phyloP scores from a whole-genome alignment of 2,329 filamentous ascomycete genomes.

The Cladorrhinum sp. region DNA sequence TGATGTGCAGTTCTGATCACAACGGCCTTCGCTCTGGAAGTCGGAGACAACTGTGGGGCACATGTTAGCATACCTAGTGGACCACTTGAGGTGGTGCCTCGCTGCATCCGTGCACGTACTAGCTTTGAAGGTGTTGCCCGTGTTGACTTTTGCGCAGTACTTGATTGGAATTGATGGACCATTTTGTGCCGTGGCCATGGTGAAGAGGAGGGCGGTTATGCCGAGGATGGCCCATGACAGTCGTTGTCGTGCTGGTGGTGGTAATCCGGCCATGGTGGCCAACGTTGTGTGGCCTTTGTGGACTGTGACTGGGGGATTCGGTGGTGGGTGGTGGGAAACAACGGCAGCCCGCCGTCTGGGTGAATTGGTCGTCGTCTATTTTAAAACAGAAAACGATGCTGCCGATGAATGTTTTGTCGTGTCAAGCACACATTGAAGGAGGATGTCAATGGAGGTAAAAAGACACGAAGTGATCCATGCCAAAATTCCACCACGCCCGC shows the following conservation, averaged over 20 bases:
- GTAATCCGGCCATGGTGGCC: conserved; percentile 19
- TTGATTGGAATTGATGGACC: conserved; percentile 34
- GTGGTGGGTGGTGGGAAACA: background rate
- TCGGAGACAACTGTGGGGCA: conserved; percentile 48
- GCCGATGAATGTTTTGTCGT: background rate
- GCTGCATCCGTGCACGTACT: conserved; percentile 36
- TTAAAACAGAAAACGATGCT: background rate
- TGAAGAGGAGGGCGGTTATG: conserved; percentile 24
- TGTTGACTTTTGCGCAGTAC: conserved; percentile 49
- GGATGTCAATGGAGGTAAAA: background rate
- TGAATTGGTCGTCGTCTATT: background rate
- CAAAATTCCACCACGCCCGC: background rate
- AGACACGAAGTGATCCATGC: background rate
- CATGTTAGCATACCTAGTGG: conserved; percentile 10
- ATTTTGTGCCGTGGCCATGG: conserved; percentile 24
- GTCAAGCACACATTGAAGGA: background rate
- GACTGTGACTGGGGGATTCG: no score
- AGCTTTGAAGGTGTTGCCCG: conserved; percentile 35
- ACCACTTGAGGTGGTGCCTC: background rate
- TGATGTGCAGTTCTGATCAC: conserved; percentile 55
- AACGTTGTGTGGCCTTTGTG: background rate
- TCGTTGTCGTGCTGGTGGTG: background rate
- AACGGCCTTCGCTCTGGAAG: conserved; percentile 69
- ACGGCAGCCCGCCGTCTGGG: background rate
- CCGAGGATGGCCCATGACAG: conserved; percentile 21